phyloP scores from a whole-genome alignment of 1,284 basidiomycete species.

The Somion occarium region DNA sequence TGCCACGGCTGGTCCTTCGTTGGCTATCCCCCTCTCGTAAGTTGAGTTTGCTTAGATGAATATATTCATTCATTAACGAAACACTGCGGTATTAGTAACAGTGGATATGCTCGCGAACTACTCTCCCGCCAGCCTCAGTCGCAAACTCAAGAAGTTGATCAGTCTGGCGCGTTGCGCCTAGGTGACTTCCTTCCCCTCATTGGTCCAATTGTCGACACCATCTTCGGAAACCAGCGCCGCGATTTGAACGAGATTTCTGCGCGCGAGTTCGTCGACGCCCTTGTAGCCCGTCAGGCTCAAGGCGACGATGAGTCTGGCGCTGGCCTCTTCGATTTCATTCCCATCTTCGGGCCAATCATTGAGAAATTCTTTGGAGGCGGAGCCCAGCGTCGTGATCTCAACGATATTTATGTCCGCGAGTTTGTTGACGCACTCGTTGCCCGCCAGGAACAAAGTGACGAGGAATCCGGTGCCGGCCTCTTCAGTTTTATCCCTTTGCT shows the following conservation, averaged over 20 bases:
- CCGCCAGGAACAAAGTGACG: background rate
- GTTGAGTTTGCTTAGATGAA: background rate
- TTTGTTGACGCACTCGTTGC: background rate
- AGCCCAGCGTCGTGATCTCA: background rate
- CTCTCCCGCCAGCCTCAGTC: background rate
- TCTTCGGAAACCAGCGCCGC: background rate
- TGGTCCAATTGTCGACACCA: background rate
- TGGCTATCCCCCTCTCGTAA: background rate
- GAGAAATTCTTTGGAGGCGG: too few relatives aligned
- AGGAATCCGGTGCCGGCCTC: too few relatives aligned
- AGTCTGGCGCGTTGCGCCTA: too few relatives aligned
- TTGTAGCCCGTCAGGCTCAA: background rate
- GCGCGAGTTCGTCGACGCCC: background rate
- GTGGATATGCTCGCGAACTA: background rate
- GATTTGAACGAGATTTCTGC: background rate
- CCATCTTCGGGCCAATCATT: too few relatives aligned
- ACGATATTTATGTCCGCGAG: background rate
- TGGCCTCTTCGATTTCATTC: too few relatives aligned
- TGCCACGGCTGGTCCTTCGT: background rate
- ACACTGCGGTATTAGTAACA: background rate
- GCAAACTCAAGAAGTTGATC: background rate
- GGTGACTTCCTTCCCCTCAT: background rate
- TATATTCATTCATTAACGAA: too few relatives aligned
- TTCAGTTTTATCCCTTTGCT: too few relatives aligned
- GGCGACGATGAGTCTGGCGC: too few relatives aligned